Evolutionary conservation across 176 grass and related monocot species (phyloP).

Genomic region (Canna indica): DNA sequence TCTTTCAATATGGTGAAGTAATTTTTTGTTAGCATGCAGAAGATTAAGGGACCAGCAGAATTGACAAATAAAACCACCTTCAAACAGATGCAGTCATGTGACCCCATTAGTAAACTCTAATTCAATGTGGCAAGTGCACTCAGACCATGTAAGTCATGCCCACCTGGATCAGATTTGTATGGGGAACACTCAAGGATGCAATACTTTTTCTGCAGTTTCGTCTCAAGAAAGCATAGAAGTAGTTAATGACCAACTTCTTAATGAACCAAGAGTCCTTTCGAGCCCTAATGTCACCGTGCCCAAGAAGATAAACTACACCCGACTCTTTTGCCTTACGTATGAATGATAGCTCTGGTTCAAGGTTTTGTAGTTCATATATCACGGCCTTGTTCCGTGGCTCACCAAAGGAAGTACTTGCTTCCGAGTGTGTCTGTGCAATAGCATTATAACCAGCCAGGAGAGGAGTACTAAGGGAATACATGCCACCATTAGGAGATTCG

Average conservation of each 20-base stretch:
- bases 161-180: slow-evolving; percentile 76
- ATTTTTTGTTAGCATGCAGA: not conserved
- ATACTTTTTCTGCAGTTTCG: slow-evolving; percentile 80
- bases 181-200: slow-evolving; percentile 56
- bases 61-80: not conserved
- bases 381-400: slow-evolving; percentile 25
- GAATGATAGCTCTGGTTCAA: slow-evolving; percentile 75
- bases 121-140: slow-evolving; percentile 10
- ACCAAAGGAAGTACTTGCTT: slow-evolving; percentile 45
- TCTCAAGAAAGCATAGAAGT: slow-evolving; percentile 87
- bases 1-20: not conserved
- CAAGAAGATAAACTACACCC: slow-evolving; percentile 73
- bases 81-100: not conserved
- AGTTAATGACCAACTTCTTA: slow-evolving; percentile 95
- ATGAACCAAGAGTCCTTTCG: slow-evolving; percentile 88
- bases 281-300: slow-evolving; percentile 77
- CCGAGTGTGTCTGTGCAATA: slow-evolving; percentile 22
- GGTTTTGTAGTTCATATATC: slow-evolving; percentile 33
- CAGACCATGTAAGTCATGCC: slow-evolving; percentile 97
- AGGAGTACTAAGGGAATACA: slow-evolving; percentile 60
- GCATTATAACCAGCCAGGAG: slow-evolving; percentile 32
- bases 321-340: slow-evolving; percentile 71
- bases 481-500: slow-evolving; percentile 55
- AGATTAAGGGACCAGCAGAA: not conserved
- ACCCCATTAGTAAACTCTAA: not conserved